phyloP scores from a whole-genome alignment of 2,329 filamentous ascomycete genomes.

The Alternaria gaisen region DNA sequence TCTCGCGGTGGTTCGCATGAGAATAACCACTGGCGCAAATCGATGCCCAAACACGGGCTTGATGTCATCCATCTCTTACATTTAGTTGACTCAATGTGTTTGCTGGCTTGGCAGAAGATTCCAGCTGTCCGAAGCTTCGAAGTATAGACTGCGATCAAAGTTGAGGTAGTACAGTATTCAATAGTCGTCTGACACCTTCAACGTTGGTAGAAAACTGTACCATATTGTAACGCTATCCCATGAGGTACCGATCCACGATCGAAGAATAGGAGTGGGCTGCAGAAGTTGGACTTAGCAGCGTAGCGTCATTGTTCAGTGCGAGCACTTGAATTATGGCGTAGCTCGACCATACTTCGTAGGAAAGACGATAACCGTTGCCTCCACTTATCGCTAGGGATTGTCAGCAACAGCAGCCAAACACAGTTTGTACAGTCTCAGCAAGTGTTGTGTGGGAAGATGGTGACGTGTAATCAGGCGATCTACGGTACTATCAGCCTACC shows the following conservation, averaged over 20 bases:
- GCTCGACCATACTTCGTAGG: not conserved
- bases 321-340: not conserved
- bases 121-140: not conserved
- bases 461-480: not conserved
- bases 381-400: not conserved
- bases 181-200: not conserved
- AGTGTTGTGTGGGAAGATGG: not conserved
- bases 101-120: not conserved
- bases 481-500: slow-evolving; percentile 1
- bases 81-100: not conserved
- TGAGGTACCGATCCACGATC: not conserved
- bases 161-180: not conserved
- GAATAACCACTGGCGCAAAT: not conserved
- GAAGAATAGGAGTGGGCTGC: not conserved
- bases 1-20: not conserved
- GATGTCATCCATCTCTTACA: slow-evolving; percentile 3
- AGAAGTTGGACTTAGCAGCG: not conserved
- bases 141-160: not conserved
- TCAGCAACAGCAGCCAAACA: not conserved
- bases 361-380: not conserved
- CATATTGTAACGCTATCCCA: not conserved
- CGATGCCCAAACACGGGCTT: not conserved
- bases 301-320: not conserved
- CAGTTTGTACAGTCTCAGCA: not conserved
- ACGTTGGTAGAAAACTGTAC: not conserved